Evolutionary conservation across 2,329 filamentous ascomycete genomes (phyloP).

Genomic region (Aspergillus sp.): DNA sequence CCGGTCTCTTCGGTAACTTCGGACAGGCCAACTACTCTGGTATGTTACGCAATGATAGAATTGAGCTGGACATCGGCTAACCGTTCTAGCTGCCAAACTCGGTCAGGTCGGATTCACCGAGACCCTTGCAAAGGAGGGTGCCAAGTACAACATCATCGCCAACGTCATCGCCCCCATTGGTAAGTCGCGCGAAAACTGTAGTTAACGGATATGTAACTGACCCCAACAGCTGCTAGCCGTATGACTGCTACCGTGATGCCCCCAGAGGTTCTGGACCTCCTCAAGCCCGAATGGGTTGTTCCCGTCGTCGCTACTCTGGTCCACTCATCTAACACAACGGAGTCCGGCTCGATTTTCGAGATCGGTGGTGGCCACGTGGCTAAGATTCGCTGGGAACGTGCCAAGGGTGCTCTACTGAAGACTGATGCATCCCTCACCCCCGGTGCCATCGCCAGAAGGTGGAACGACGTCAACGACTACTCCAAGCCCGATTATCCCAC

Average conservation of each 20-base stretch:
- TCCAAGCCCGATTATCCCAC: conserved; percentile 77
- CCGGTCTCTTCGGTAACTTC: conserved; percentile 92
- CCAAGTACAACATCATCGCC: conserved; percentile 95
- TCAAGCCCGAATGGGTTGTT: conserved; percentile 93
- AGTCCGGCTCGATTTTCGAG: conserved; percentile 90
- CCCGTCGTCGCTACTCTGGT: conserved; percentile 86
- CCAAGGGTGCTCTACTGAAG: conserved; percentile 84
- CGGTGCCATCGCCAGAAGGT: conserved; percentile 82
- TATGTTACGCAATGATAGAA: conserved; percentile 34
- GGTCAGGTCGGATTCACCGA: conserved; percentile 96
- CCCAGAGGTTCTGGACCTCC: conserved; percentile 79
- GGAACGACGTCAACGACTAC: conserved; percentile 85
- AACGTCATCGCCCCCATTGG: conserved; percentile 91
- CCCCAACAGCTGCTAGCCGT: conserved; percentile 71
- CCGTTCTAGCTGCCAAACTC: conserved; percentile 74
- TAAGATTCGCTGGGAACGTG: conserved; percentile 93
- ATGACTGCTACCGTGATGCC: conserved; percentile 97
- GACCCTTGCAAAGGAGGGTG: conserved; percentile 94
- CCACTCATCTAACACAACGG: conserved; percentile 77
- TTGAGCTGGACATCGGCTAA: conserved; percentile 18
- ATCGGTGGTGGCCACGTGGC: conserved; percentile 88
- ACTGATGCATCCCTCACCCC: conserved; percentile 86
- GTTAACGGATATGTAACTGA: neutral
- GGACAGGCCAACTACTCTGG: conserved; percentile 94
- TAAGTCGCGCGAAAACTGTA: conserved; percentile 23